These are phyloP conservation scores for Pisolithus albus DNA, from an alignment of 768 basidiomycete species.

Conservation along the genomic window DNA sequence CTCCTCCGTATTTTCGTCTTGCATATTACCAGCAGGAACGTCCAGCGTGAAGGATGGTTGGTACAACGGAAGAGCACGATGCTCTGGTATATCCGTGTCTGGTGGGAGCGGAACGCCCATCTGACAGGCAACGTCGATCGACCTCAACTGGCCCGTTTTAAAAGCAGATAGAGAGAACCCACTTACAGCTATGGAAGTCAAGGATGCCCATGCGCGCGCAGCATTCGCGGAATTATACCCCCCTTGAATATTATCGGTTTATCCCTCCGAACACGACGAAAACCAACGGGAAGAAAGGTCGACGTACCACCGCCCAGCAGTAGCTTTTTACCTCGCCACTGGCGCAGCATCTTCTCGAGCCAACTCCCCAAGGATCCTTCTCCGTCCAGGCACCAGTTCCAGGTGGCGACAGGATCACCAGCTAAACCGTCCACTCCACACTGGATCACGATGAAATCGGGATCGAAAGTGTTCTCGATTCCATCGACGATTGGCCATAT, in stretches of 20 bases:
- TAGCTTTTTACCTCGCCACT: constrained; percentile 56
- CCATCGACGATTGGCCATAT: constrained; percentile 62
- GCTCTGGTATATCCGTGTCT: constrained; percentile 71
- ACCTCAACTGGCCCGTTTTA: neutral
- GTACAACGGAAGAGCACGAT: constrained; percentile 63
- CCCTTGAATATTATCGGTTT: constrained; percentile 36
- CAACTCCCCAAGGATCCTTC: constrained; percentile 68
- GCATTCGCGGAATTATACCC: constrained; percentile 82
- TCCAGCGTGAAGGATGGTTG: constrained; percentile 79
- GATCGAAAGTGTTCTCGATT: constrained; percentile 54
- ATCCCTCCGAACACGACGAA: neutral
- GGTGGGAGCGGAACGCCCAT: constrained; percentile 45
- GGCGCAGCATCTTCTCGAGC: constrained; percentile 40
- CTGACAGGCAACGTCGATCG: constrained; percentile 29
- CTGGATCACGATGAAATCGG: constrained; percentile 77
- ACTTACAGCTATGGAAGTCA: constrained; percentile 72
- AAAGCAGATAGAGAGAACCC: neutral
- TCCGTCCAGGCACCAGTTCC: constrained; percentile 61
- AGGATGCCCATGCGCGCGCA: constrained; percentile 79
- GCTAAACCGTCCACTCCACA: constrained; percentile 85
- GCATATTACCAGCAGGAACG: constrained; percentile 64
- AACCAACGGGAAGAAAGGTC: neutral
- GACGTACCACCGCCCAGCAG: constrained; percentile 69
- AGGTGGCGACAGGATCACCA: constrained; percentile 70
- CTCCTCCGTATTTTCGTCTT: constrained; percentile 61